These are phyloP conservation scores for Cyclotella baltica DNA, from an alignment of 108 stramenopile species.

Conservation along the genomic window DNA sequence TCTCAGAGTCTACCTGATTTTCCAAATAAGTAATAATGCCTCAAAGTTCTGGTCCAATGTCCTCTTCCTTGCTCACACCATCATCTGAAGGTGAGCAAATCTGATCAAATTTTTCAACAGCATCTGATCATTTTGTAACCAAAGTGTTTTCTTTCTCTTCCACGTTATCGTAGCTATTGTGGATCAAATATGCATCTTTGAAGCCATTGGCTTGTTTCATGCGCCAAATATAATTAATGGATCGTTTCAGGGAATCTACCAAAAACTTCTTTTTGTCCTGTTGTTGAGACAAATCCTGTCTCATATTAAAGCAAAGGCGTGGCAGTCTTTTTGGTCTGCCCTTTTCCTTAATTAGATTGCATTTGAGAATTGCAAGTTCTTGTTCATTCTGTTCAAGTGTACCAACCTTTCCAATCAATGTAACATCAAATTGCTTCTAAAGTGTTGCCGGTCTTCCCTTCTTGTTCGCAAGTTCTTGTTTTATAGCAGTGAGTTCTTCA, in stretches of 20 bases:
- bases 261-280: constrained; percentile 28
- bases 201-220: constrained; percentile 8
- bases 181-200: not conserved
- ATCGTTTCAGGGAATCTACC: constrained; percentile 21
- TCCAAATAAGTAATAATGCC: constrained; percentile 5
- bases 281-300: constrained; percentile 21
- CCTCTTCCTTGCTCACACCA: too few species aligned
- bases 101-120: constrained; percentile 3
- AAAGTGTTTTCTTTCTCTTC: too few species aligned
- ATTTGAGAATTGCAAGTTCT: constrained; percentile 25
- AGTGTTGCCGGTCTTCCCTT: too few species aligned
- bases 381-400: constrained; percentile 11
- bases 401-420: not conserved
- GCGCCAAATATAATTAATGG: constrained; percentile 18
- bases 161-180: not conserved
- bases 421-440: constrained; percentile 3
- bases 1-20: not conserved
- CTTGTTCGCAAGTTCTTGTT: too few species aligned
- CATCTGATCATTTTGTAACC: not conserved
- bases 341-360: constrained; percentile 7
- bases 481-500: too few species aligned
- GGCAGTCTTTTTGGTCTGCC: constrained; percentile 11
- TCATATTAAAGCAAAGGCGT: constrained; percentile 26
- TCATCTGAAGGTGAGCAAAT: too few species aligned
- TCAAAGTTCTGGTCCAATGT: not conserved